These are phyloP conservation scores for Austroboletus eburneus DNA, from an alignment of 768 basidiomycete species.

Conservation along the genomic window DNA sequence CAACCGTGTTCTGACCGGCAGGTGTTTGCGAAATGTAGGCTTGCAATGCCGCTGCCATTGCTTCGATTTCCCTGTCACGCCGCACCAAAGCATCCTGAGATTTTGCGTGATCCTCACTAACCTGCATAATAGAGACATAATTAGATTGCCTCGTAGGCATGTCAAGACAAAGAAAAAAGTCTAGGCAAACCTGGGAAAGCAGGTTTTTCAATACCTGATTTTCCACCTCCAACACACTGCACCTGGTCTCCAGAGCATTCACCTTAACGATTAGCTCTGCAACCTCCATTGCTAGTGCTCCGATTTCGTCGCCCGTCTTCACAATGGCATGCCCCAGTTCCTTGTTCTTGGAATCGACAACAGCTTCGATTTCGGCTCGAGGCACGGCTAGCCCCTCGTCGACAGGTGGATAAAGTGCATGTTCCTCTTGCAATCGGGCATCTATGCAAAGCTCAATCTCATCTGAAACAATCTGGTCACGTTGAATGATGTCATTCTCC, in stretches of 20 bases:
- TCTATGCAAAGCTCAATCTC: slow-evolving; percentile 31
- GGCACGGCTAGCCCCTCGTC: slow-evolving; percentile 14
- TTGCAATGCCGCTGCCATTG: slow-evolving; percentile 27
- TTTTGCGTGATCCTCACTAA: slow-evolving; percentile 6
- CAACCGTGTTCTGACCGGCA: slow-evolving; percentile 2
- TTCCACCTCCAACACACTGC: slow-evolving; percentile 22
- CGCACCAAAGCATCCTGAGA: slow-evolving; percentile 14
- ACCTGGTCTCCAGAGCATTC: slow-evolving; percentile 20
- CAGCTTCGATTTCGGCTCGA: slow-evolving; percentile 21
- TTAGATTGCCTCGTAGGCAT: slow-evolving; percentile 1
- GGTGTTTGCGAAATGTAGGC: slow-evolving; percentile 31
- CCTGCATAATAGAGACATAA: slow-evolving; percentile 7
- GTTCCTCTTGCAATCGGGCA: slow-evolving; percentile 27
- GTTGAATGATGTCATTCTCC: slow-evolving; percentile 35
- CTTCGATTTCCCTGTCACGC: slow-evolving; percentile 27
- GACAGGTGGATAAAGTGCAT: slow-evolving; percentile 19
- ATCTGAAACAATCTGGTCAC: slow-evolving; percentile 25
- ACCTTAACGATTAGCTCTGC: slow-evolving; percentile 30
- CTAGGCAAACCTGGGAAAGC: slow-evolving; percentile 24
- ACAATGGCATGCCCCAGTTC: slow-evolving; percentile 13
- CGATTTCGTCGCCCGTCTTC: slow-evolving; percentile 28
- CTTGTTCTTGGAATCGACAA: slow-evolving; percentile 22
- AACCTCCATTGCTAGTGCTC: slow-evolving; percentile 28
- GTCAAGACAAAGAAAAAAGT: neutral
- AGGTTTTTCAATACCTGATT: slow-evolving; percentile 24